Evolutionary conservation across 2,329 filamentous ascomycete species (phyloP).

Genomic region (Fusarium tuaranense): DNA sequence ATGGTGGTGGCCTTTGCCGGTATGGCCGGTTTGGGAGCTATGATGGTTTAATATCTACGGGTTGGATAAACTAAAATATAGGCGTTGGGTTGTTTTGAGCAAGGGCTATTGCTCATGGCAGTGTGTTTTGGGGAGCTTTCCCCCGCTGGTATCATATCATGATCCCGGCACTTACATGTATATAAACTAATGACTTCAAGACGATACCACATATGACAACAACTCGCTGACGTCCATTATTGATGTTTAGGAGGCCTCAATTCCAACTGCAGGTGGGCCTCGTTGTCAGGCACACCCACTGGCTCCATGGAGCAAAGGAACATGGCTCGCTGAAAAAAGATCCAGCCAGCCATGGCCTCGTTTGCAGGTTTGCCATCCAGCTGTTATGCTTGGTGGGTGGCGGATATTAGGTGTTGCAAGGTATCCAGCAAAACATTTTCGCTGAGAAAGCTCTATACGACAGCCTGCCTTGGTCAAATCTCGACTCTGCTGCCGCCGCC

Average conservation of each 20-base stretch:
- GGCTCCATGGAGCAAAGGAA: not conserved
- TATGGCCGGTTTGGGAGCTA: constrained; percentile 8
- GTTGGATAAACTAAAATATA: not conserved
- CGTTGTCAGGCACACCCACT: not conserved
- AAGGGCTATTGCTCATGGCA: not conserved
- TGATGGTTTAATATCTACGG: not conserved
- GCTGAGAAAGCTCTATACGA: not conserved
- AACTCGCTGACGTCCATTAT: not conserved
- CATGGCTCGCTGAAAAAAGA: not conserved
- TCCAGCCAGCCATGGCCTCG: not conserved
- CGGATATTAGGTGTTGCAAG: not conserved
- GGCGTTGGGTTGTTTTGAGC: not conserved
- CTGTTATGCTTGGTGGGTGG: not conserved
- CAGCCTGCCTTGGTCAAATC: not conserved
- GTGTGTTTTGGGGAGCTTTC: not conserved
- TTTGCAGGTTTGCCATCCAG: not conserved
- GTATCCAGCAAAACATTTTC: too few relatives aligned
- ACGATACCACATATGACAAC: not conserved
- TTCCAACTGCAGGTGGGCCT: not conserved
- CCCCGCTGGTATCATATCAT: not conserved
- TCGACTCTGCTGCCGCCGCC: not conserved
- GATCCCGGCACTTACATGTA: not conserved
- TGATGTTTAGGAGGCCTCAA: not conserved
- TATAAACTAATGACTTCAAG: not conserved
- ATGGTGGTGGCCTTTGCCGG: constrained; percentile 24